Evolutionary conservation across 306 rosid genomes (phyloP).

Genomic region (Canavalia ensiformis): DNA sequence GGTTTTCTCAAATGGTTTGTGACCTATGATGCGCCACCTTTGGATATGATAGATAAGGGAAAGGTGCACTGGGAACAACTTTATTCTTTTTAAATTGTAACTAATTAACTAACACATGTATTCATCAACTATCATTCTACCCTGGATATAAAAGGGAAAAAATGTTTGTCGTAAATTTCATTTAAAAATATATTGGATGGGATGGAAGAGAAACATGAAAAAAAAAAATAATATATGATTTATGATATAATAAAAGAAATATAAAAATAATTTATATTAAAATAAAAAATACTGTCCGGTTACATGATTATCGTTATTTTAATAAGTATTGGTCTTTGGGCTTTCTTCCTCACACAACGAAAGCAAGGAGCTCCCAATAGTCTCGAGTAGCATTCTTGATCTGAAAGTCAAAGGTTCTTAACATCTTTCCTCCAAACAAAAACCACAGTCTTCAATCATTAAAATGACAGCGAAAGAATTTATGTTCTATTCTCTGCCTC

Average conservation of each 20-base stretch:
- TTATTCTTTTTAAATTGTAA: not conserved
- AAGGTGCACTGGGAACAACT: too few relatives aligned
- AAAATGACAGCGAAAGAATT: constrained; percentile 32
- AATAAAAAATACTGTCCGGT: too few relatives aligned
- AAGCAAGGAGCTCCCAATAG: not conserved
- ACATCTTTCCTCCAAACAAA: not conserved
- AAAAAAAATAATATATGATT: too few relatives aligned
- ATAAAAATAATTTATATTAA: too few relatives aligned
- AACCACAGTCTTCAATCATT: not conserved
- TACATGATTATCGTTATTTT: too few relatives aligned
- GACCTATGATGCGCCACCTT: constrained; percentile 34
- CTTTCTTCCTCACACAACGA: constrained; percentile 5
- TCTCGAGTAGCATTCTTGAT: constrained; percentile 8
- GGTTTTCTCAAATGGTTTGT: not conserved
- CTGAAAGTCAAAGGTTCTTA: not conserved
- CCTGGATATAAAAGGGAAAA: constrained; percentile 45
- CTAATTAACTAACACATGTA: not conserved
- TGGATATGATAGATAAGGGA: not conserved
- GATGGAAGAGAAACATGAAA: too few relatives aligned
- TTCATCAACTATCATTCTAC: not conserved
- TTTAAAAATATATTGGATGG: too few relatives aligned
- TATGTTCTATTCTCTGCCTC: constrained; percentile 39
- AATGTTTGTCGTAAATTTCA: too few relatives aligned
- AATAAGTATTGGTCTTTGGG: not conserved
- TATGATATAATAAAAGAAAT: too few relatives aligned